phyloP scores from a whole-genome alignment of 2,329 filamentous ascomycete genomes.

The Cladosporium halotolerans region DNA sequence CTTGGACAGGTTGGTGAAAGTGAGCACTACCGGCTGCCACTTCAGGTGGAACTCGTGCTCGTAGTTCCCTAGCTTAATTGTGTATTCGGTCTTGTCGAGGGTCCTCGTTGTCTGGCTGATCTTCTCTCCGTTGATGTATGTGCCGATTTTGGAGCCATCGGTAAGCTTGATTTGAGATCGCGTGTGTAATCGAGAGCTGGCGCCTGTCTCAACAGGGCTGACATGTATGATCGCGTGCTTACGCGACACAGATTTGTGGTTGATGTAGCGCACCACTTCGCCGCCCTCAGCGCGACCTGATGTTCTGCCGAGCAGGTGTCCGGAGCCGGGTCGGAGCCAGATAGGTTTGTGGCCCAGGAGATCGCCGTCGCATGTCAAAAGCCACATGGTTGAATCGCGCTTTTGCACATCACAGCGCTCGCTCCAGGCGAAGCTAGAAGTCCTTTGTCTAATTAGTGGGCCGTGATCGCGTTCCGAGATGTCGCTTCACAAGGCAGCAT shows the following conservation, averaged over 20 bases:
- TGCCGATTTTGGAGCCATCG: constrained; percentile 83
- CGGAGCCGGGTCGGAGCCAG: constrained; percentile 81
- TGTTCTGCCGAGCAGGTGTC: constrained; percentile 79
- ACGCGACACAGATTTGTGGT: constrained; percentile 77
- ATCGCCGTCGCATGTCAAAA: constrained; percentile 50
- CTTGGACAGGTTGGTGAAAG: constrained; percentile 68
- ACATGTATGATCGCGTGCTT: constrained; percentile 80
- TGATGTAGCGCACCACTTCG: constrained; percentile 56
- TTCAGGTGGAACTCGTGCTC: constrained; percentile 45
- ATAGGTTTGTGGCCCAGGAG: constrained; percentile 48
- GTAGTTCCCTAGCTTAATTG: constrained; percentile 64
- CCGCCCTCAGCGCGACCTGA: constrained; percentile 45
- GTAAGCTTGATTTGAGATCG: constrained; percentile 67
- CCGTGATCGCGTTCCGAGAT: too few relatives aligned
- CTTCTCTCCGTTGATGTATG: constrained; percentile 65
- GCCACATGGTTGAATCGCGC: constrained; percentile 39
- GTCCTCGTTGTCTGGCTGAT: constrained; percentile 55
- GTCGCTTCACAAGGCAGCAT: too few relatives aligned
- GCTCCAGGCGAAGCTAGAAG: neutral
- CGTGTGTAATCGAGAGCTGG: constrained; percentile 52
- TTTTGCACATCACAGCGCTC: neutral
- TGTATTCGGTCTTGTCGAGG: constrained; percentile 51
- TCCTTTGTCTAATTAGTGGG: too few relatives aligned
- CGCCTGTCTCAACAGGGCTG: constrained; percentile 55
- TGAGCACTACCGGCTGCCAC: constrained; percentile 77